These are phyloP conservation scores for Microsporum ferrugineum DNA, from an alignment of 2,329 filamentous ascomycete genomes.

Conservation along the genomic window DNA sequence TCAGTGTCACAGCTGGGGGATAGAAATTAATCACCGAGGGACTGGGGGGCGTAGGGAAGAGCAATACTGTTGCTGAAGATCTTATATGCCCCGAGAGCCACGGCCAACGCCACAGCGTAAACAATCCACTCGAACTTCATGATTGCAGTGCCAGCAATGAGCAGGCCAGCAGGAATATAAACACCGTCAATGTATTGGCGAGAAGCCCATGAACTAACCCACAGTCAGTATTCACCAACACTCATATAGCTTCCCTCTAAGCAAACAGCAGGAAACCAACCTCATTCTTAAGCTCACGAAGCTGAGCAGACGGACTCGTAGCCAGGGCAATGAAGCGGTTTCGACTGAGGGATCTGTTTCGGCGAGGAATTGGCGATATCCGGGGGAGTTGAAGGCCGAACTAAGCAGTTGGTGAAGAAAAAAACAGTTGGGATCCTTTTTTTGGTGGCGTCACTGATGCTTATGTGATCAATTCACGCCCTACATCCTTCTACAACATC, in stretches of 20 bases:
- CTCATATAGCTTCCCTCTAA: background rate
- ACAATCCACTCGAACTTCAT: conserved; percentile 67
- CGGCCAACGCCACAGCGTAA: conserved; percentile 56
- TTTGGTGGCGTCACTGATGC: background rate
- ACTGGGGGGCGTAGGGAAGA: background rate
- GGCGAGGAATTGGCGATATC: background rate
- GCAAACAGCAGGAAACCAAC: background rate
- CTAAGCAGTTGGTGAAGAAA: background rate
- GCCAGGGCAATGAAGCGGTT: background rate
- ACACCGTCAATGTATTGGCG: conserved; percentile 60
- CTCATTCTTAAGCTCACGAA: background rate
- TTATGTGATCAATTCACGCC: background rate
- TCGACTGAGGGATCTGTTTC: background rate
- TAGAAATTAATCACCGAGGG: background rate
- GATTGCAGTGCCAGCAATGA: conserved; percentile 64
- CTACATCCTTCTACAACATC: background rate
- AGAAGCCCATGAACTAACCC: conserved; percentile 19
- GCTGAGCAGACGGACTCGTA: background rate
- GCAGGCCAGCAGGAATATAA: conserved; percentile 68
- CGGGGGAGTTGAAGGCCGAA: background rate
- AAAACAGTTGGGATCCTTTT: conserved; percentile 2
- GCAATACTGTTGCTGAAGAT: conserved; percentile 57
- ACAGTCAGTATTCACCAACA: background rate
- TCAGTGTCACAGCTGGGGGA: background rate
- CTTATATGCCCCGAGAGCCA: conserved; percentile 58